These are phyloP conservation scores for Nyssa sinensis DNA, from an alignment of 148 eudicot genomes.

Conservation along the genomic window DNA sequence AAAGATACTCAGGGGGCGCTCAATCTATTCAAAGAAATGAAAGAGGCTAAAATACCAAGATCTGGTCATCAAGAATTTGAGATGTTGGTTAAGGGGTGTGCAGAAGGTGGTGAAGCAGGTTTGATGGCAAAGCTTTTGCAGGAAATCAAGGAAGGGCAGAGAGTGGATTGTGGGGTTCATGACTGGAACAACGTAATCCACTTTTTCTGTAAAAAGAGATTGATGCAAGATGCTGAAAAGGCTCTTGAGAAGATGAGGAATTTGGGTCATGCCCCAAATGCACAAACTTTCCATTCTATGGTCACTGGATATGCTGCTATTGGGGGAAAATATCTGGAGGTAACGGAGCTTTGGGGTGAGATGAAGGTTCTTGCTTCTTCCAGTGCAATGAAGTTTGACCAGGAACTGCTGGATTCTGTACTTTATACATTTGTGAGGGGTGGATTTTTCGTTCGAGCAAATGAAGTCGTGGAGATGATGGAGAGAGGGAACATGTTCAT, in stretches of 20 bases:
- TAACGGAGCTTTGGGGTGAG: conserved; percentile 91
- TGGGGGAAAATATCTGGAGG: conserved; percentile 89
- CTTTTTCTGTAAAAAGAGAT: conserved; percentile 84
- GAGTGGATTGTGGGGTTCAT: conserved; percentile 74
- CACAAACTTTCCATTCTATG: conserved; percentile 90
- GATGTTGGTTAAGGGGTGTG: conserved; percentile 39
- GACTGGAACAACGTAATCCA: conserved; percentile 92
- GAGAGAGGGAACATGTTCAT: conserved; percentile 80
- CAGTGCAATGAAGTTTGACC: conserved; percentile 76
- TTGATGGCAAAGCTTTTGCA: conserved; percentile 77
- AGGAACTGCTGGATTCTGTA: conserved; percentile 84
- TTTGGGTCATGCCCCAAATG: conserved; percentile 83
- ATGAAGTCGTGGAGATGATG: conserved; percentile 90
- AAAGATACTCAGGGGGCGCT: conserved; percentile 80
- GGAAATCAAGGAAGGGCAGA: conserved; percentile 82
- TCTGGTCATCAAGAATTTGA: conserved; percentile 58
- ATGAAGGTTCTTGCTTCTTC: conserved; percentile 72
- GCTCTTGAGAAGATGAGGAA: conserved; percentile 91
- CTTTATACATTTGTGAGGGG: conserved; percentile 94
- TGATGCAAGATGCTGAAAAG: conserved; percentile 96
- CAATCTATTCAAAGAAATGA: conserved; percentile 87
- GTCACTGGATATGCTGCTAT: conserved; percentile 94
- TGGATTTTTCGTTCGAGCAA: conserved; percentile 82
- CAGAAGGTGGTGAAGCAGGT: conserved; percentile 50
- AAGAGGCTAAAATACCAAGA: conserved; percentile 73